Evolutionary conservation across 768 basidiomycete genomes (phyloP), one percentile per base, ranked within the genome.

Genomic region (Boletellus ananiceps): DNA sequence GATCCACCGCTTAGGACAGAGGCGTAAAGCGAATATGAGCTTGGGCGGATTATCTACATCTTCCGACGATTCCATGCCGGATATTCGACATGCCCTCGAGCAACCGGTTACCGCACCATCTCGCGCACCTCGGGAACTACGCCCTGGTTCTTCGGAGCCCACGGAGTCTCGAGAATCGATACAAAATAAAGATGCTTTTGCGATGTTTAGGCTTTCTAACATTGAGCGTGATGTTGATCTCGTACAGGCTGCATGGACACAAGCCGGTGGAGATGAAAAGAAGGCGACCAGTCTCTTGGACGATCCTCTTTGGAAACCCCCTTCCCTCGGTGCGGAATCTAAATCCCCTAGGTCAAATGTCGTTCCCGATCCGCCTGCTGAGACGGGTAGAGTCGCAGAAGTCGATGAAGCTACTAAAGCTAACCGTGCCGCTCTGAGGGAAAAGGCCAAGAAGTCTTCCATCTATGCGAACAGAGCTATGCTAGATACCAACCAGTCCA

Each of bases 381-480:
- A 81, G 39, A 69, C 76, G 5, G 86, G 87, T 27, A 74, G 84
- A 39, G 83, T 88, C 29, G 80, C 75, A 50, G 87, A 87, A 62
- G 63, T 88, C 21, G 86, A 88, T 34, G 84, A 88, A 53, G 85
- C 82, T n/a, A 76, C 73, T 35, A 82, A 81, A 56, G 85, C 83
- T 2, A 79, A 74, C 54, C 76, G 83, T 51, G 79, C 76, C 16
- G 82, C 84, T 31, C 74, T 74, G 50, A 83, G 75, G 61, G 86
- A 88, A 68, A 83, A 87, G 66, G 86, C 83, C 18, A 89, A 86
- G 66, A 84, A 80, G 60, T 90, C 88, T n/a, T 76, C 82, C 64
- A 91, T 91, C 43, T 90, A 90, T 56, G 83, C 84, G 36, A 85
- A 84, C 55, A 78, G 85, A 48, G 66, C 74, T 34, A 67, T 69